phyloP scores from a whole-genome alignment of 192 early-diverging fungal genomes.

The Umbelopsis sp. region DNA sequence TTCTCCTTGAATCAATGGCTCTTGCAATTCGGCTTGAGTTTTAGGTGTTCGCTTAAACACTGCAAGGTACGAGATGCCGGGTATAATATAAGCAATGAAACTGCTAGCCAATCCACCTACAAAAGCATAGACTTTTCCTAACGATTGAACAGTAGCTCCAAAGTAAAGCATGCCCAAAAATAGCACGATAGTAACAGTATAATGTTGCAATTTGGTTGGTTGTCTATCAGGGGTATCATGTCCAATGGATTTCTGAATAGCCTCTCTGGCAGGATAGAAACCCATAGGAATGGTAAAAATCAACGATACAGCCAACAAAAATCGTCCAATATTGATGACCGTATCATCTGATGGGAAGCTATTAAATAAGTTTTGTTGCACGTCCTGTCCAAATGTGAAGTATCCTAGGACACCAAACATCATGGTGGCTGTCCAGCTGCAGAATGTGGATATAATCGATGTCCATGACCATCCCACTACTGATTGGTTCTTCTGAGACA shows the following conservation, averaged over 20 bases:
- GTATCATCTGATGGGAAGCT: slow-evolving; percentile 63
- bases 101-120: slow-evolving; percentile 54
- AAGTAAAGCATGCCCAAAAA: slow-evolving; percentile 39
- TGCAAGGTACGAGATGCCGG: slow-evolving; percentile 43
- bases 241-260: slow-evolving; percentile 48
- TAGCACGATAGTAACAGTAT: slow-evolving; percentile 43
- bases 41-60: slow-evolving; percentile 42
- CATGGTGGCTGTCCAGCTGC: slow-evolving; percentile 57
- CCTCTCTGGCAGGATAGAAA: slow-evolving; percentile 52
- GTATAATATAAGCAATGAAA: slow-evolving; percentile 53
- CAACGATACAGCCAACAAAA: slow-evolving; percentile 61
- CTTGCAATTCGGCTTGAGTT: not conserved
- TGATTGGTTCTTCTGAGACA: slow-evolving; percentile 50
- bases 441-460: slow-evolving; percentile 48
- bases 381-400: slow-evolving; percentile 59
- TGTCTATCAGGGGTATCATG: slow-evolving; percentile 36
- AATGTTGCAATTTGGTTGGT: slow-evolving; percentile 41
- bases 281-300: slow-evolving; percentile 60
- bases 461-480: slow-evolving; percentile 51
- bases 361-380: slow-evolving; percentile 67
- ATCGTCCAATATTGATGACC: slow-evolving; percentile 62
- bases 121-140: slow-evolving; percentile 52
- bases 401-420: slow-evolving; percentile 65
- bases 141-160: slow-evolving; percentile 40
- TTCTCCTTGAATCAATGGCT: not conserved